Conservation (phyloP, 2,329 filamentous ascomycete genomes). For the Geosmithia flava region DNA sequence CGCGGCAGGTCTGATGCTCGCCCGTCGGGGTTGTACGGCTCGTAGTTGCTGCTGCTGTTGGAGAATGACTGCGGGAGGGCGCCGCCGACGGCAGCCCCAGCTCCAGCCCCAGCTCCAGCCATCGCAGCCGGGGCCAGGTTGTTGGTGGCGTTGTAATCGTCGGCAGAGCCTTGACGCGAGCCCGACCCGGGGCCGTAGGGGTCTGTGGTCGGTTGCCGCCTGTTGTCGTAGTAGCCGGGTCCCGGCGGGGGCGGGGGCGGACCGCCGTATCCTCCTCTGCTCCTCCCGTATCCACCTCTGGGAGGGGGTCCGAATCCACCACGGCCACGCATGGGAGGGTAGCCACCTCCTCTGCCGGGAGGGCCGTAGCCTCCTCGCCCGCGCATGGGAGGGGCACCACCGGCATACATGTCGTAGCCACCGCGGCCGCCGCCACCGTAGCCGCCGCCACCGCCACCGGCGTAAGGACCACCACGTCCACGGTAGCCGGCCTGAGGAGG, state of each 20-base stretch:
- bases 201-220: slow-evolving; percentile 21
- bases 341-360: slow-evolving; percentile 16
- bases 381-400: slow-evolving; percentile 5
- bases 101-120: no score
- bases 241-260: slow-evolving; percentile 30
- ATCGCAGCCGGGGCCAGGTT: neutral
- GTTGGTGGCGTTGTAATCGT: neutral
- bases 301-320: slow-evolving; percentile 10
- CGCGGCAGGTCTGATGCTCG: slow-evolving; percentile 32
- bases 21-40: slow-evolving; percentile 28
- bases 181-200: slow-evolving; percentile 20
- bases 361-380: slow-evolving; percentile 30
- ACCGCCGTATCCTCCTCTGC: slow-evolving; percentile 16
- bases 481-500: slow-evolving; percentile 11
- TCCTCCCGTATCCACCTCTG: slow-evolving; percentile 17
- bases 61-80: slow-evolving; percentile 13
- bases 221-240: slow-evolving; percentile 18
- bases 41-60: slow-evolving; percentile 23
- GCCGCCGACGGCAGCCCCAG: no score
- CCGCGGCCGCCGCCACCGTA: slow-evolving; percentile 28
- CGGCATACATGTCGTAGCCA: slow-evolving; percentile 25
- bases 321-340: slow-evolving; percentile 10
- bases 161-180: slow-evolving; percentile 11
- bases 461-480: slow-evolving; percentile 29
- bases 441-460: slow-evolving; percentile 34